Conservation (phyloP, 768 basidiomycete genomes). For the Collybia sp. region DNA sequence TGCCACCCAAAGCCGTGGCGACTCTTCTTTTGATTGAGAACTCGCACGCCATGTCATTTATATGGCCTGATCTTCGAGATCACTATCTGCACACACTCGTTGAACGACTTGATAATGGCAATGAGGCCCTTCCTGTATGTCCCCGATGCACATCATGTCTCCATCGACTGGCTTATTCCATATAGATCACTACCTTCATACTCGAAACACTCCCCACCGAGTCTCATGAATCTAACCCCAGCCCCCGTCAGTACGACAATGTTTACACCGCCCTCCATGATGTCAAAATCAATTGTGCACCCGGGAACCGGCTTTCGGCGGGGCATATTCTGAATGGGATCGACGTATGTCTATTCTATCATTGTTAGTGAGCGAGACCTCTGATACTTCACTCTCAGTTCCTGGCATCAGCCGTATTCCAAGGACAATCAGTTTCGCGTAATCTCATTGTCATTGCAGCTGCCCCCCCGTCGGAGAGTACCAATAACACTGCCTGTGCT, state of each 20-base stretch:
- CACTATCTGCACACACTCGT: slow-evolving; percentile 39
- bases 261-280: slow-evolving; percentile 31
- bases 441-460: slow-evolving; percentile 56
- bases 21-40: slow-evolving; percentile 55
- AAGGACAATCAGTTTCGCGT: slow-evolving; percentile 27
- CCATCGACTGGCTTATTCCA: slow-evolving; percentile 10
- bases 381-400: slow-evolving; percentile 17
- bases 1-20: slow-evolving; percentile 27
- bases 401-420: slow-evolving; percentile 25
- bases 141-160: background rate
- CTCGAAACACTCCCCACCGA: slow-evolving; percentile 40
- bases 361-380: slow-evolving; percentile 4
- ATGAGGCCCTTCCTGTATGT: slow-evolving; percentile 37
- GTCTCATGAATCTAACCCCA: slow-evolving; percentile 20
- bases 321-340: slow-evolving; percentile 37
- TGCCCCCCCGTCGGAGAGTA: slow-evolving; percentile 33
- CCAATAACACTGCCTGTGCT: slow-evolving; percentile 16
- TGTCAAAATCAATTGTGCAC: slow-evolving; percentile 35
- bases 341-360: slow-evolving; percentile 30
- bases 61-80: slow-evolving; percentile 47
- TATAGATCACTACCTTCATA: slow-evolving; percentile 36
- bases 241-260: slow-evolving; percentile 36
- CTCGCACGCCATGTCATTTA: slow-evolving; percentile 35
- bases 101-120: slow-evolving; percentile 31
- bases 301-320: slow-evolving; percentile 39